Evolutionary conservation across 2,329 filamentous ascomycete species (phyloP).

Genomic region (Biscogniauxia marginata): DNA sequence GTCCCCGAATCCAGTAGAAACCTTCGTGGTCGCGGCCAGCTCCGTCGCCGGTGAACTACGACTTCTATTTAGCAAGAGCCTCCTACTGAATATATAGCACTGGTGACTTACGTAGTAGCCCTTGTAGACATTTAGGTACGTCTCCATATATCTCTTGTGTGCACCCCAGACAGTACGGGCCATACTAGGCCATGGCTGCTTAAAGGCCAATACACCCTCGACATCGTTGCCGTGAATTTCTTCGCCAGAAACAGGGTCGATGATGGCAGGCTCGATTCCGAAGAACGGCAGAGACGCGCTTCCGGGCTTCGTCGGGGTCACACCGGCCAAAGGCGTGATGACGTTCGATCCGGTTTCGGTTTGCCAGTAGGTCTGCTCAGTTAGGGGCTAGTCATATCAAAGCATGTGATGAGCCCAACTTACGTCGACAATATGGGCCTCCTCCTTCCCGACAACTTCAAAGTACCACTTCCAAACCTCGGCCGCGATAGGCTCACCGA

Average conservation of each 20-base stretch:
- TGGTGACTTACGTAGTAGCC: slow-evolving; percentile 83
- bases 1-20: slow-evolving; percentile 99
- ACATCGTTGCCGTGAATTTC: slow-evolving; percentile 96
- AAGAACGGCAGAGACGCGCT: slow-evolving; percentile 97
- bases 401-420: slow-evolving; percentile 41
- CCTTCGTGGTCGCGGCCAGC: slow-evolving; percentile 95
- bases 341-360: slow-evolving; percentile 97
- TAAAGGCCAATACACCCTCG: slow-evolving; percentile 94
- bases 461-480: slow-evolving; percentile 99
- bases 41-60: slow-evolving; percentile 84
- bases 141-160: slow-evolving; percentile 98
- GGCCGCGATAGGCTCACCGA: slow-evolving; percentile 95
- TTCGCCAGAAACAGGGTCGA: slow-evolving; percentile 91
- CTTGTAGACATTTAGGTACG: slow-evolving; percentile 95
- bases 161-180: slow-evolving; percentile 96
- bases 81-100: neutral
- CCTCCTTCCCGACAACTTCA: slow-evolving; percentile 88
- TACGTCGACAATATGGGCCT: slow-evolving; percentile 92
- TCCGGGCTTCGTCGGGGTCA: slow-evolving; percentile 95
- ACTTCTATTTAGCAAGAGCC: slow-evolving; percentile 18
- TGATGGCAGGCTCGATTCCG: slow-evolving; percentile 94
- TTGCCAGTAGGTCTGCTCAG: slow-evolving; percentile 92
- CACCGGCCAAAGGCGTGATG: slow-evolving; percentile 87
- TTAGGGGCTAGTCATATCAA: slow-evolving; percentile 10
- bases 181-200: slow-evolving; percentile 98